phyloP scores from a whole-genome alignment of 2,329 filamentous ascomycete species.

The Hypoxylon sp. region DNA sequence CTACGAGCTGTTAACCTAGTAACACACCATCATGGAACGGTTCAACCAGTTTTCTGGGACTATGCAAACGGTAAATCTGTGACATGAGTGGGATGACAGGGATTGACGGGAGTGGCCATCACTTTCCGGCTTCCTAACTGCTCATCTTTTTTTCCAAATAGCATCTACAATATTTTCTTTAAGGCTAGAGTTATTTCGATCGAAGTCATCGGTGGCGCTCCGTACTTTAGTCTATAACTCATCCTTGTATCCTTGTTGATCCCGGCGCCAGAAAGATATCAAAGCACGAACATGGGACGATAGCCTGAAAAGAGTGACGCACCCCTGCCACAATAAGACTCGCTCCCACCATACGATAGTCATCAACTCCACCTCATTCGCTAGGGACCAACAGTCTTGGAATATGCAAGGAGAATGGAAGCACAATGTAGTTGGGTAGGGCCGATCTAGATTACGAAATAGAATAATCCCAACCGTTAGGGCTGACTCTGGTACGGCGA shows the following conservation, averaged over 20 bases:
- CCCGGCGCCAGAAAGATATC: slow-evolving; percentile 50
- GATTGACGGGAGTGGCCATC: slow-evolving; percentile 40
- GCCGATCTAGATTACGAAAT: slow-evolving; percentile 25
- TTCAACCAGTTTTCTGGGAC: slow-evolving; percentile 48
- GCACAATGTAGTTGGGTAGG: slow-evolving; percentile 18
- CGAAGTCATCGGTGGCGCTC: slow-evolving; percentile 28
- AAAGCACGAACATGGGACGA: slow-evolving; percentile 48
- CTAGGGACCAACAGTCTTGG: slow-evolving; percentile 23
- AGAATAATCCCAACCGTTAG: slow-evolving; percentile 24
- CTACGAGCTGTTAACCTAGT: slow-evolving; percentile 38
- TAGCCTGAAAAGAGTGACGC: slow-evolving; percentile 43
- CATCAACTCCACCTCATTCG: slow-evolving; percentile 31
- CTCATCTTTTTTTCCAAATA: slow-evolving; percentile 47
- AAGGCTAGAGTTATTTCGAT: slow-evolving; percentile 41
- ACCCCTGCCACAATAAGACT: slow-evolving; percentile 37
- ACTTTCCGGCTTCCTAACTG: slow-evolving; percentile 37
- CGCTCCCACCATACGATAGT: slow-evolving; percentile 26
- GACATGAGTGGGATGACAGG: slow-evolving; percentile 39
- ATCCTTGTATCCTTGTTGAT: slow-evolving; percentile 52
- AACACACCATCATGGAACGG: slow-evolving; percentile 46
- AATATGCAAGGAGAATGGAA: slow-evolving; percentile 28
- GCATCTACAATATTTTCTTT: slow-evolving; percentile 33
- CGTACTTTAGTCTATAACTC: slow-evolving; percentile 42
- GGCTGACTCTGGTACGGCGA: slow-evolving; percentile 29
- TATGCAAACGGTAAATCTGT: slow-evolving; percentile 41